Evolutionary conservation across 2,329 filamentous ascomycete genomes (phyloP).

Genomic region (Colletotrichum caudatum): DNA sequence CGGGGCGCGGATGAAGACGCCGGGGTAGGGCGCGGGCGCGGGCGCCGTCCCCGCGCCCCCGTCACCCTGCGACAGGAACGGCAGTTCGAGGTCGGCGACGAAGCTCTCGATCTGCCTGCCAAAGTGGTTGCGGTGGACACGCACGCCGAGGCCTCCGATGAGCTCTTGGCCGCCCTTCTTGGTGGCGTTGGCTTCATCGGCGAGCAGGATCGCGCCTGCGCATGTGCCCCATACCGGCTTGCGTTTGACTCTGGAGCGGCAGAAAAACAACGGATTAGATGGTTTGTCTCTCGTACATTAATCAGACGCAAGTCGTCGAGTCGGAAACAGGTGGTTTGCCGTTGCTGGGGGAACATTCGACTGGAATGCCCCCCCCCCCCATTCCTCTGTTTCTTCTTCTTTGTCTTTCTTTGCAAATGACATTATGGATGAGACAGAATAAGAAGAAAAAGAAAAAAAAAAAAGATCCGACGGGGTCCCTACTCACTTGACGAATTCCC

Average conservation of each 20-base stretch:
- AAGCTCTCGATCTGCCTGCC: slow-evolving; percentile 95
- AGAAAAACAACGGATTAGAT: neutral
- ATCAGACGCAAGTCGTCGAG: neutral
- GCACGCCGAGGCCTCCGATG: slow-evolving; percentile 90
- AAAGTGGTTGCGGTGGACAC: slow-evolving; percentile 95
- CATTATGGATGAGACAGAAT: neutral
- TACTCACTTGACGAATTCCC: slow-evolving; percentile 89
- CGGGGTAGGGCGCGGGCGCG: slow-evolving; percentile 70
- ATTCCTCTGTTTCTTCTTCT: neutral
- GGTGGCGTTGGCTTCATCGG: slow-evolving; percentile 86
- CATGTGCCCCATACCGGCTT: slow-evolving; percentile 97
- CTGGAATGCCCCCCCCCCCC: slow-evolving; percentile 6
- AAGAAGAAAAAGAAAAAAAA: neutral
- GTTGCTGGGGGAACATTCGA: neutral
- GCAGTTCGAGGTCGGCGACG: slow-evolving; percentile 77
- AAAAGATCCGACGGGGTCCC: neutral
- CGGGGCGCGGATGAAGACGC: slow-evolving; percentile 93
- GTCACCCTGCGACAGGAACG: slow-evolving; percentile 68
- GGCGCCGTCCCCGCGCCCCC: slow-evolving; percentile 39
- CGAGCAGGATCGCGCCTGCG: slow-evolving; percentile 91
- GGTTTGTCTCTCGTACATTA: neutral
- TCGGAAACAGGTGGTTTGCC: neutral
- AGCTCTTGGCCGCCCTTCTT: slow-evolving; percentile 94
- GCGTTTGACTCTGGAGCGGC: slow-evolving; percentile 70
- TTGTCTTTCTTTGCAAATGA: slow-evolving; percentile 13